Evolutionary conservation across 2,329 filamentous ascomycete species (phyloP).

Genomic region (Neonectria ditissima): DNA sequence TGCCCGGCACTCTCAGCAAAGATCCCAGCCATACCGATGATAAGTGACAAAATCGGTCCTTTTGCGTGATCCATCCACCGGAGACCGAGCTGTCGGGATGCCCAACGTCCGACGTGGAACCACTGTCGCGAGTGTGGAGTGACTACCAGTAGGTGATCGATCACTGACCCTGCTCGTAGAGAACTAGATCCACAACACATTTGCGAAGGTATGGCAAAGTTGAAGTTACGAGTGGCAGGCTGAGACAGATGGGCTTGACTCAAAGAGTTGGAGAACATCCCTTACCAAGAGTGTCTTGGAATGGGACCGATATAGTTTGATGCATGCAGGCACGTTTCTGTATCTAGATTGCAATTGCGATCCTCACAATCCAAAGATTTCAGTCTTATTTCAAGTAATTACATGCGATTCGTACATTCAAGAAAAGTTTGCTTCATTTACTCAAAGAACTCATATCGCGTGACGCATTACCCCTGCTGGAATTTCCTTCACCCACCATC

Average conservation of each 20-base stretch:
- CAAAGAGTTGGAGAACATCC: too few species aligned
- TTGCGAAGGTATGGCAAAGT: background rate
- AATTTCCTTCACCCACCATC: background rate
- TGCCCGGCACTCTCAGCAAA: constrained; percentile 7
- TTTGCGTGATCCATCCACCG: constrained; percentile 16
- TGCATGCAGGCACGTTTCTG: background rate
- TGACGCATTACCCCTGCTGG: constrained; percentile 10
- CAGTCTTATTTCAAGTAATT: background rate
- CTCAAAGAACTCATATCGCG: constrained; percentile 7
- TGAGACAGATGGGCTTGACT: background rate
- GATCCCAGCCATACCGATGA: background rate
- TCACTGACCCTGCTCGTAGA: background rate
- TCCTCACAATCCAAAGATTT: background rate
- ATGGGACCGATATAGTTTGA: background rate
- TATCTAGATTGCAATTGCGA: background rate
- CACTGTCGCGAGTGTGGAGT: constrained; percentile 19
- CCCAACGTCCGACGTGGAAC: constrained; percentile 17
- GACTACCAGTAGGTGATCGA: constrained; percentile 19
- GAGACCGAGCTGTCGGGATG: constrained; percentile 21
- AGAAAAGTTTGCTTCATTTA: constrained; percentile 1
- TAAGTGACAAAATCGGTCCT: constrained; percentile 18
- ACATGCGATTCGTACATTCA: constrained; percentile 1
- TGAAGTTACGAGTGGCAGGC: background rate
- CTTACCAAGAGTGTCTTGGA: background rate
- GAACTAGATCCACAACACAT: constrained; percentile 8